Base-by-base conservation (phyloP, 352 stramenopile species). In the Phytophthora sansomeana region DNA sequence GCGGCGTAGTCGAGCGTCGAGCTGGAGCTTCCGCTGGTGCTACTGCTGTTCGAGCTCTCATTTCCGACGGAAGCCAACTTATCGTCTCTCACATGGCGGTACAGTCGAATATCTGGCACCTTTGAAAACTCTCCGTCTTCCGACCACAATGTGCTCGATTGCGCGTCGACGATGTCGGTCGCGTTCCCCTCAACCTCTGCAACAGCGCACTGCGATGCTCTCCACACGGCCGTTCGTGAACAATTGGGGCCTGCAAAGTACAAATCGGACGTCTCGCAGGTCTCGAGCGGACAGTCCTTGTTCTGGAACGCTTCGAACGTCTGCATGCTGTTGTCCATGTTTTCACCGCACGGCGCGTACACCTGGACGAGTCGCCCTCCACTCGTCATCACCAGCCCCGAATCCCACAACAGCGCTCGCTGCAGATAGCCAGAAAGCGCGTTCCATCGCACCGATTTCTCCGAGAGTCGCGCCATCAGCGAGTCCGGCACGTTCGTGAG, bases 371-470 rank as follows among this genome's bases (percentile, higher is more conserved):
- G 62, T 13, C 59, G 43, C 5, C 67, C 73, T 11, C 63, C 56
- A 28, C 51, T 69, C 2, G 77, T 76, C 59, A 79, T 63, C 11
- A 90, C 68, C 4, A 88, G 65, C 0, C 81, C 81, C 2, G 55
- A 47, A 46, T 90, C 81, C 78, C 78, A 90, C 32, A 90, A 57
- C 43, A 90, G 41, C 19, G 81, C 81, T 32, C 81, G 78, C 59
- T 90, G 78, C 6, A 88, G 51, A 14, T 71, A 69, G 16, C 72
- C 62, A 1, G 80, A 83, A 5, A 89, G 69, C 5, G 55, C 10
- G 44, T 69, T 44, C 72, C 72, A 80, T 29, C 50, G 43, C 6
- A 74, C 44, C 39, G 58, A 70, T 33, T 63, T 64, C 55, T 77
- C 60, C 16, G 58, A 36, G 21, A 80, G 64, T 38, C 72, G 67